A percentile compares a stretch with the other conserved stretches of the same genome.
Evolutionary conservation across 257 asterid genomes (phyloP).

Genomic region (Salvia hispanica): DNA sequence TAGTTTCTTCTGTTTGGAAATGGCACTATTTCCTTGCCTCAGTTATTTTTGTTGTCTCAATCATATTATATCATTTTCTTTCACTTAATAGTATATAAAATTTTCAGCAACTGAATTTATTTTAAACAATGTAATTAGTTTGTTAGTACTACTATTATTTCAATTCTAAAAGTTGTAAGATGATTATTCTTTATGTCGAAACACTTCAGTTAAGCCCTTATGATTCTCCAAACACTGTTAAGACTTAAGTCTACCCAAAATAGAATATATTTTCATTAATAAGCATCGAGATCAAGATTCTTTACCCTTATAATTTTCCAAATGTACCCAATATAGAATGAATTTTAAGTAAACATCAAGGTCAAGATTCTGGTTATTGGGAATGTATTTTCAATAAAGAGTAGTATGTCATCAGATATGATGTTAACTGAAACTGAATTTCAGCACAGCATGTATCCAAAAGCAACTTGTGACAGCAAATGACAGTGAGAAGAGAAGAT

Average conservation of each 20-base stretch:
- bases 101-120: background rate
- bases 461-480: background rate
- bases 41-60: background rate
- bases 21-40: background rate
- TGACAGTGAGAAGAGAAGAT: no score
- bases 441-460: background rate
- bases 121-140: slow-evolving; percentile 1
- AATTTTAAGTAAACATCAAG: background rate
- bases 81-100: background rate
- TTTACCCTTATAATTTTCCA: background rate
- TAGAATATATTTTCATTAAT: no score
- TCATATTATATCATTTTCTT: background rate
- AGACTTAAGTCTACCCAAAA: no score
- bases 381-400: no score
- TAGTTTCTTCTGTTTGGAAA: background rate
- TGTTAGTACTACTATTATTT: background rate
- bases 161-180: background rate
- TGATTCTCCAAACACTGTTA: background rate
- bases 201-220: background rate
- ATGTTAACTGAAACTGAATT: no score
- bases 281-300: background rate
- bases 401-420: no score
- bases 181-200: background rate
- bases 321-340: no score
- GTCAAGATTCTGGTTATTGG: background rate